phyloP scores from a whole-genome alignment of 805 yeast genomes.

The Ogataea zsoltii region DNA sequence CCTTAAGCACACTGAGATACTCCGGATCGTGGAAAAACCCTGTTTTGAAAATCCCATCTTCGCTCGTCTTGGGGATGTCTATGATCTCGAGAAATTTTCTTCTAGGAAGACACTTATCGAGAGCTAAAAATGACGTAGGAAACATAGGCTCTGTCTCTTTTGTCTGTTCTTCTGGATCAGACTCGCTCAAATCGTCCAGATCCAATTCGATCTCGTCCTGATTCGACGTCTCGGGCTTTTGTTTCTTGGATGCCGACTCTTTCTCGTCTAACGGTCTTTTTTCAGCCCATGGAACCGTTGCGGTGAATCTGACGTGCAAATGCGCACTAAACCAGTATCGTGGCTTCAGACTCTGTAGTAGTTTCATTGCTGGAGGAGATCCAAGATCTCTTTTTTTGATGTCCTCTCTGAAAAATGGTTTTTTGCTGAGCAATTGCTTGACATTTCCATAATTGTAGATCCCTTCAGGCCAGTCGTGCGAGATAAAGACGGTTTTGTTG shows the following conservation, averaged over 20 bases:
- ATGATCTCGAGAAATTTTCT: constrained; percentile 58
- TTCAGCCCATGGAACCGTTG: constrained; percentile 41
- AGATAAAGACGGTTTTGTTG: constrained; percentile 54
- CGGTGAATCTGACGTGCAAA: constrained; percentile 73
- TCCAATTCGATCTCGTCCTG: constrained; percentile 32
- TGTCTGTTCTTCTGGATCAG: constrained; percentile 4
- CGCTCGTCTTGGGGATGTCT: constrained; percentile 38
- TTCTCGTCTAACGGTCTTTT: neutral
- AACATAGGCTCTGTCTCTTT: constrained; percentile 24
- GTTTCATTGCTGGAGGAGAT: constrained; percentile 60
- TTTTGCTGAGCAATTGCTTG: constrained; percentile 48
- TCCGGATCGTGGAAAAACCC: constrained; percentile 40
- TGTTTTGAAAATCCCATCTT: constrained; percentile 15
- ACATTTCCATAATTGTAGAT: constrained; percentile 66
- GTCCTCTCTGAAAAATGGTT: constrained; percentile 71
- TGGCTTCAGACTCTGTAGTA: constrained; percentile 61
- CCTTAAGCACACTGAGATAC: constrained; percentile 27
- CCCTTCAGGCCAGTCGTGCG: constrained; percentile 96
- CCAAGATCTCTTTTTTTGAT: constrained; percentile 64
- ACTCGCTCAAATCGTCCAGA: constrained; percentile 18
- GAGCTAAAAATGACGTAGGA: constrained; percentile 58
- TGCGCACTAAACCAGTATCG: constrained; percentile 86
- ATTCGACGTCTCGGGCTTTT: constrained; percentile 7
- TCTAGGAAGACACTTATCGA: constrained; percentile 79
- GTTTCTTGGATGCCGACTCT: constrained; percentile 4